Evolutionary conservation across 345 rosid genomes (phyloP).

Genomic region (Cardamine occulta): DNA sequence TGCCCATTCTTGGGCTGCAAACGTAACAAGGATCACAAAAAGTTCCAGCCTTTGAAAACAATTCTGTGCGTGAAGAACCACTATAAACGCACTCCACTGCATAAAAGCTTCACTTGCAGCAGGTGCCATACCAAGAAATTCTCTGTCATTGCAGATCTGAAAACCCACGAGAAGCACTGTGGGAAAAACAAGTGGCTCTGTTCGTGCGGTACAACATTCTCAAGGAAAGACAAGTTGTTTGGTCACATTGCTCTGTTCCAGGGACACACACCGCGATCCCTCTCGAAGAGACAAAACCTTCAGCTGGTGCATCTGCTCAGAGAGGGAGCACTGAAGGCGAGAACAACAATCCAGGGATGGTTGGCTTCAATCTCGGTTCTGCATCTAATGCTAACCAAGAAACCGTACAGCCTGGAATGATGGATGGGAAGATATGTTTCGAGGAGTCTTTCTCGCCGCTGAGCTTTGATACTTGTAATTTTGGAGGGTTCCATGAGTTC

Average conservation of each 20-base stretch:
- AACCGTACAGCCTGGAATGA: slow-evolving; percentile 37
- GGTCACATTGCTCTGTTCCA: slow-evolving; percentile 96
- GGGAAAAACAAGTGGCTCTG: slow-evolving; percentile 98
- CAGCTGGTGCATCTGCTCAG: slow-evolving; percentile 48
- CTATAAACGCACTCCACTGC: slow-evolving; percentile 93
- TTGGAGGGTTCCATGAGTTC: slow-evolving; percentile 86
- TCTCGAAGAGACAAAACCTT: slow-evolving; percentile 62
- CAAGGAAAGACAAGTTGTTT: slow-evolving; percentile 96
- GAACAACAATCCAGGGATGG: slow-evolving; percentile 37
- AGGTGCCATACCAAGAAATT: slow-evolving; percentile 94
- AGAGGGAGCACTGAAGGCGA: slow-evolving; percentile 48
- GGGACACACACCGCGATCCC: slow-evolving; percentile 98
- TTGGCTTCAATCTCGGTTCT: slow-evolving; percentile 45
- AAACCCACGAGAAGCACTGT: slow-evolving; percentile 98
- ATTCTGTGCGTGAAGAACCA: slow-evolving; percentile 94
- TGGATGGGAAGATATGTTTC: slow-evolving; percentile 57
- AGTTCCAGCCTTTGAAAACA: slow-evolving; percentile 94
- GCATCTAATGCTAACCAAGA: slow-evolving; percentile 47
- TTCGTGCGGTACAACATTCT: slow-evolving; percentile 95
- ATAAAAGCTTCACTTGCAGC: slow-evolving; percentile 89
- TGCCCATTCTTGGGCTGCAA: slow-evolving; percentile 94
- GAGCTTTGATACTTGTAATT: slow-evolving; percentile 72
- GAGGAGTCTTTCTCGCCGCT: slow-evolving; percentile 79
- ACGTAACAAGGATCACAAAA: slow-evolving; percentile 95
- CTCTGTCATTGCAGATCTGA: slow-evolving; percentile 93